A percentile compares a stretch with the other conserved stretches of the same genome.
Conservation (phyloP, 1,284 basidiomycete genomes). For the Coriolopsis trogii region DNA sequence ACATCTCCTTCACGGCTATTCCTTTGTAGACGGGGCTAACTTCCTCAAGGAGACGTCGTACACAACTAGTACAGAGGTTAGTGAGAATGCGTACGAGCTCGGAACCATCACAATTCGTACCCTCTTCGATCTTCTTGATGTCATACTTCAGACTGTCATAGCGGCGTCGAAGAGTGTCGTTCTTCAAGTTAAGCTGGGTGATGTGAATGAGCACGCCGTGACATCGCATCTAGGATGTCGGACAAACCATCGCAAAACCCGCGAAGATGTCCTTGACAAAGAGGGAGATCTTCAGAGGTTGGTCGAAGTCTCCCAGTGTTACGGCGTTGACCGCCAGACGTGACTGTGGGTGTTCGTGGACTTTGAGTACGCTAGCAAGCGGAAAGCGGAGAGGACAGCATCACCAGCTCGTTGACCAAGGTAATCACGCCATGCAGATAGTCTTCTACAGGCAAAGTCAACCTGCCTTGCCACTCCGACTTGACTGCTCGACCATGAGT, state of each 20-base stretch:
- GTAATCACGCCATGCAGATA: conserved; percentile 85
- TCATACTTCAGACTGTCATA: conserved; percentile 88
- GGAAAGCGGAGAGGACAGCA: neutral
- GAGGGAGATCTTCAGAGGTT: conserved; percentile 75
- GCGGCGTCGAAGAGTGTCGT: conserved; percentile 75
- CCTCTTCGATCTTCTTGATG: conserved; percentile 90
- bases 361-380: neutral
- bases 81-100: neutral
- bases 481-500: conserved; percentile 51
- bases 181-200: conserved; percentile 83
- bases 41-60: conserved; percentile 84
- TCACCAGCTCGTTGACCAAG: conserved; percentile 77
- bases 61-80: conserved; percentile 57
- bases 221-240: neutral
- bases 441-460: conserved; percentile 74
- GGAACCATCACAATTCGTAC: conserved; percentile 35
- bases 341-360: conserved; percentile 51
- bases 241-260: conserved; percentile 77
- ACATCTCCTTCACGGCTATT: neutral
- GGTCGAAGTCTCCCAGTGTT: conserved; percentile 79
- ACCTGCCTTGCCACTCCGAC: conserved; percentile 69
- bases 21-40: conserved; percentile 41
- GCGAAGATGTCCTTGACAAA: conserved; percentile 85
- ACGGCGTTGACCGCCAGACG: conserved; percentile 83
- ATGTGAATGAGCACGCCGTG: neutral